A percentile compares a stretch with the other conserved stretches of the same genome.
Conservation (phyloP, 345 rosid species). For the Citrus reticulata region DNA sequence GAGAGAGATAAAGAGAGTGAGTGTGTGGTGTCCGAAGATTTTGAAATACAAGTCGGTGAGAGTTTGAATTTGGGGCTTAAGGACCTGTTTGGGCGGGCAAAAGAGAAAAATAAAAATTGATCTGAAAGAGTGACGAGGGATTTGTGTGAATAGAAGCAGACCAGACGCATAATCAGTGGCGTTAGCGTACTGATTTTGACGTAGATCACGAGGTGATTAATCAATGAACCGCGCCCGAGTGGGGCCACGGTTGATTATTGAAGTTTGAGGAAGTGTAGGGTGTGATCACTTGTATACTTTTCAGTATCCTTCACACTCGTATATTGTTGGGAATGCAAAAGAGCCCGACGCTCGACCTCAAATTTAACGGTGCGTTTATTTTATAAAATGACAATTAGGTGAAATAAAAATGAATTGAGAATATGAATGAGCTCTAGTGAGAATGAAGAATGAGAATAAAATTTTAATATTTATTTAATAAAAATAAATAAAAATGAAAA, state of each 20-base stretch:
- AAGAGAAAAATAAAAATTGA: background rate
- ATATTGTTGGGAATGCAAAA: background rate
- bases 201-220: background rate
- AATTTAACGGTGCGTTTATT: too few species aligned
- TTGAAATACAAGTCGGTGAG: background rate
- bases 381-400: fast-evolving
- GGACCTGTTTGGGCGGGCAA: slow-evolving; percentile 23
- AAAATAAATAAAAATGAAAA: fast-evolving
- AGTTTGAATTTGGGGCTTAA: slow-evolving; percentile 15
- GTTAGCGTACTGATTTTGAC: background rate
- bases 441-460: fast-evolving
- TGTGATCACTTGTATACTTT: background rate
- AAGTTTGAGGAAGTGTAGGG: background rate
- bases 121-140: background rate
- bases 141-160: too few species aligned
- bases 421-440: fast-evolving
- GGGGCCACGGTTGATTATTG: background rate
- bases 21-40: background rate
- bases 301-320: background rate
- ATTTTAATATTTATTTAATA: too few species aligned
- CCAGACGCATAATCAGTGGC: too few species aligned
- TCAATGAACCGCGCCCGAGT: background rate
- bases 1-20: background rate
- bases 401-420: fast-evolving
- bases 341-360: too few species aligned